phyloP scores from a whole-genome alignment of 1,284 basidiomycete species.

The Tranzscheliella williamsii region DNA sequence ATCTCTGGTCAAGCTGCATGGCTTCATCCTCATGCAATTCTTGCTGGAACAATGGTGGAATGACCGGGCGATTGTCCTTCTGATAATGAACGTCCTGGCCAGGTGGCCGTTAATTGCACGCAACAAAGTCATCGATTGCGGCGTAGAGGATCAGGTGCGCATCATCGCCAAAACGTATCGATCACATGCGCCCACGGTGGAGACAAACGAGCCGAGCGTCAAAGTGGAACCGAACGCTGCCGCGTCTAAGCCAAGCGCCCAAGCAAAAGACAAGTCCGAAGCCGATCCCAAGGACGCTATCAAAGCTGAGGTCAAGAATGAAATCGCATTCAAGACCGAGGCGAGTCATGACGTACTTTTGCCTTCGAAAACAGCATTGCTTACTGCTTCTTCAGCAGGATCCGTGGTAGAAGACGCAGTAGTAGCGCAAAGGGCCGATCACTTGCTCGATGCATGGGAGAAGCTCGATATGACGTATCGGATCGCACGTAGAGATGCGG shows the following conservation, averaged over 20 bases:
- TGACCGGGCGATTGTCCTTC: constrained; percentile 73
- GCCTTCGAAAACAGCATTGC: constrained; percentile 1
- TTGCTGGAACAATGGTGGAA: constrained; percentile 77
- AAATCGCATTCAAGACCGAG: background rate
- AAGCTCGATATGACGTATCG: constrained; percentile 76
- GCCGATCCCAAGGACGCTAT: background rate
- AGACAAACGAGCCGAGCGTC: constrained; percentile 65
- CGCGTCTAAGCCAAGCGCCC: background rate
- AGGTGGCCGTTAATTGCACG: constrained; percentile 81
- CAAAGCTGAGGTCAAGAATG: background rate
- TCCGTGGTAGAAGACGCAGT: constrained; percentile 10
- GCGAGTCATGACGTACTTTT: background rate
- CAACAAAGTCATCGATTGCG: constrained; percentile 83
- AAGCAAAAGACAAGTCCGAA: constrained; percentile 1
- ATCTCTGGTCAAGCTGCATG: constrained; percentile 88
- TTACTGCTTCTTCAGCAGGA: constrained; percentile 18
- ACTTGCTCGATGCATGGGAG: constrained; percentile 76
- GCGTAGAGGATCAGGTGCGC: constrained; percentile 61
- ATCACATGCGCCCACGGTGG: constrained; percentile 7
- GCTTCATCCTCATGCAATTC: constrained; percentile 88
- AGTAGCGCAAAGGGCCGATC: constrained; percentile 41
- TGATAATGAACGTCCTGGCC: constrained; percentile 64
- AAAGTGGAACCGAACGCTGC: background rate
- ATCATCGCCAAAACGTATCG: constrained; percentile 29
- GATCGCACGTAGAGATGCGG: constrained; percentile 67